These are phyloP conservation scores for Polyporus arcularius DNA, from an alignment of 768 basidiomycete genomes.

Conservation along the genomic window DNA sequence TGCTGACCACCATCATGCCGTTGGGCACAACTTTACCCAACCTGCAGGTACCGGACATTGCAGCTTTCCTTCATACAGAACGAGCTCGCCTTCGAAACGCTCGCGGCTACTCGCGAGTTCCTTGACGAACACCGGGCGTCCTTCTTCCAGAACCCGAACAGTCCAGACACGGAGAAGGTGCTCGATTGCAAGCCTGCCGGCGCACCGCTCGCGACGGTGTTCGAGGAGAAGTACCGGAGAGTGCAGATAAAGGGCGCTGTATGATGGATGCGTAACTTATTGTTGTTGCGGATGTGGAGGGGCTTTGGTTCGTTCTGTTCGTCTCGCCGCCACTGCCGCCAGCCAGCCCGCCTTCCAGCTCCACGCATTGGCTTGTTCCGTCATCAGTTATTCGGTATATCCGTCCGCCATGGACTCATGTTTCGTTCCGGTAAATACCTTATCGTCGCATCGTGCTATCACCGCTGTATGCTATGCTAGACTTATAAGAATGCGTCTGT, in stretches of 20 bases:
- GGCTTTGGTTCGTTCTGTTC: background rate
- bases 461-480: background rate
- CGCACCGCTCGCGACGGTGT: constrained; percentile 57
- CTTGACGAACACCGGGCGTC: constrained; percentile 68
- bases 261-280: constrained; percentile 34
- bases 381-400: background rate
- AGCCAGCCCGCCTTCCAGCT: background rate
- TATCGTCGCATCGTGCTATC: background rate
- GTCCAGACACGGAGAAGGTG: constrained; percentile 60
- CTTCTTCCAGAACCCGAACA: constrained; percentile 64
- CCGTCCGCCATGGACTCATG: background rate
- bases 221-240: constrained; percentile 82
- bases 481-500: background rate
- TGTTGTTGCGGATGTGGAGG: background rate
- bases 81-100: constrained; percentile 82
- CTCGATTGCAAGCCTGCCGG: constrained; percentile 73
- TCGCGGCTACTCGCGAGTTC: constrained; percentile 66
- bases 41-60: constrained; percentile 76
- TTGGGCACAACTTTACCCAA: background rate
- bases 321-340: background rate
- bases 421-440: background rate
- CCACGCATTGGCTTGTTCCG: background rate
- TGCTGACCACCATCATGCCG: background rate
- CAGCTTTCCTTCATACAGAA: constrained; percentile 75
- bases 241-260: constrained; percentile 93